Conservation (phyloP, 1,139 yeast genomes). For the Pichia norvegensis region DNA sequence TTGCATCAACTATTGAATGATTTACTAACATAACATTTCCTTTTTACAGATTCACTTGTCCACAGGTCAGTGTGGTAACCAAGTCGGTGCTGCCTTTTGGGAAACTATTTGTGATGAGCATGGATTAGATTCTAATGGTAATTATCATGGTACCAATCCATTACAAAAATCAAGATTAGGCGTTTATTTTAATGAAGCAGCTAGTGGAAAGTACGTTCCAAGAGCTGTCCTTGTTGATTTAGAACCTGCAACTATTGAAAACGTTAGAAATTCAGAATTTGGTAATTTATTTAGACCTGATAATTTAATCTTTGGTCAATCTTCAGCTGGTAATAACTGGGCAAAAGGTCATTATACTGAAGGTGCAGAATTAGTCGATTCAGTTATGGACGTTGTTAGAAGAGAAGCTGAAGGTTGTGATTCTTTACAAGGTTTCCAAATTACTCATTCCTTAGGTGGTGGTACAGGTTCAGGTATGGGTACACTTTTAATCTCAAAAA, state of each 20-base stretch:
- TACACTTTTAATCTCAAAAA: constrained; percentile 68
- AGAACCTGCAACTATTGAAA: constrained; percentile 90
- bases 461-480: constrained; percentile 98
- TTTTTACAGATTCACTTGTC: constrained; percentile 73
- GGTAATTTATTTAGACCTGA: constrained; percentile 89
- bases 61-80: constrained; percentile 99
- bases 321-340: constrained; percentile 94
- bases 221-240: constrained; percentile 87
- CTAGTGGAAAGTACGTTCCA: constrained; percentile 82
- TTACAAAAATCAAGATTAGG: constrained; percentile 52
- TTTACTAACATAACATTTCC: background rate
- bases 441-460: constrained; percentile 90
- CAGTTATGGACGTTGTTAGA: constrained; percentile 81
- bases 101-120: constrained; percentile 97
- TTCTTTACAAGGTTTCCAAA: constrained; percentile 89
- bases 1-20: background rate
- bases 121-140: constrained; percentile 82
- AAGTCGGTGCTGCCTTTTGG: constrained; percentile 97
- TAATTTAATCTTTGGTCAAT: constrained; percentile 79
- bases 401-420: constrained; percentile 93
- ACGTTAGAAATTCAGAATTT: constrained; percentile 65
- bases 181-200: constrained; percentile 62
- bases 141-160: constrained; percentile 60
- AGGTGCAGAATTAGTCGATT: constrained; percentile 88
- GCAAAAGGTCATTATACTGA: constrained; percentile 95